Evolutionary conservation across 2,329 filamentous ascomycete genomes (phyloP), one percentile per base, ranked within the genome.

Genomic region (Cordyceps cicadae): DNA sequence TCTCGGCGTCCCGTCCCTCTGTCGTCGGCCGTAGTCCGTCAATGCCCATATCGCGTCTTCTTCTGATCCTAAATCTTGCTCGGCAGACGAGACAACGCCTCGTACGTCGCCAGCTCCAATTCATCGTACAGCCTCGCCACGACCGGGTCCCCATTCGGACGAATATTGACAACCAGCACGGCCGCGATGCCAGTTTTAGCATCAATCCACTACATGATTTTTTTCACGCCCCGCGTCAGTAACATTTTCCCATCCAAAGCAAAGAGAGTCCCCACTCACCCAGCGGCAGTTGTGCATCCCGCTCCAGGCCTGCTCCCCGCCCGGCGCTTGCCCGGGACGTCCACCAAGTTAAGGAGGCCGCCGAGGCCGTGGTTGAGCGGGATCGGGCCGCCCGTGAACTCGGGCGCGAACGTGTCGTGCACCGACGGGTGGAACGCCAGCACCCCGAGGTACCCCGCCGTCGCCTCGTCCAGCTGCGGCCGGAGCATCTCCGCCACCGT

Each of bases 271-370:
- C 29, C 29, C 29, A 29, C 74, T 70, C 63, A 76, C 75, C 77
- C 77, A 79, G 60, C 71, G 72, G n/a, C 71, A 69, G 63, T 78
- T 78, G 37, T 66, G 66, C 63, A 75, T 72, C 26, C 77, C 77
- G n/a, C 68, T 69, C 77, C 77, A 79, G 66, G 71, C 75, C 62
- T 62, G 51, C 75, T 78, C 1, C 76, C 76, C 63, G 71, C 74
- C 49, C 66, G 70, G 45, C 77, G 68, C 70, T 75, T 76, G 1
- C 73, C 74, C 0, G 72, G 70, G 7, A 74, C 67, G 59, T 78
- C 72, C 24, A 70, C 69, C 63, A 73, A 57, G 59, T 76, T 77
- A 46, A 79, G 64, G 24, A 75, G 64, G 2, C 77, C 77, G 6
- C 70, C 70, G 11, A 78, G 66, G 1, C 76, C 73, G 48, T 75